Evolutionary conservation across 768 basidiomycete genomes (phyloP).

Genomic region (Cytidiella melzeri): DNA sequence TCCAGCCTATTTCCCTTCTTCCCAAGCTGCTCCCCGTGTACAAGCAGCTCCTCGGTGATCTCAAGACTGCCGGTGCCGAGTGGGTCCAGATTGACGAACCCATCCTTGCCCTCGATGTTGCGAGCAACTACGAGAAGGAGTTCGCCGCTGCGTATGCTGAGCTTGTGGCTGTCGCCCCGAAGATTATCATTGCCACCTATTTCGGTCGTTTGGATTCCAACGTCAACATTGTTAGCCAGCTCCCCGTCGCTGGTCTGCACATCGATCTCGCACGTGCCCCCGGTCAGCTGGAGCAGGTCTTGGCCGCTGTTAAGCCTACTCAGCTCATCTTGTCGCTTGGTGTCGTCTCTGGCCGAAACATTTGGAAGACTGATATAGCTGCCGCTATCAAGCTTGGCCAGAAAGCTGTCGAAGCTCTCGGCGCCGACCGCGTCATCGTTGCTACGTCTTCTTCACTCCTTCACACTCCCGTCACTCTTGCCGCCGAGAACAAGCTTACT

Average conservation of each 20-base stretch:
- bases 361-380: conserved; percentile 96
- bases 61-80: conserved; percentile 90
- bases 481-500: conserved; percentile 86
- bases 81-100: conserved; percentile 98
- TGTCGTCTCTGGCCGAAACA: conserved; percentile 95
- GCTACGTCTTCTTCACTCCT: conserved; percentile 97
- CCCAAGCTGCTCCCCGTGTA: conserved; percentile 88
- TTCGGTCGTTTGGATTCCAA: conserved; percentile 95
- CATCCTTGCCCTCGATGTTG: conserved; percentile 86
- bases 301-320: conserved; percentile 81
- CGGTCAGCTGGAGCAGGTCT: conserved; percentile 74
- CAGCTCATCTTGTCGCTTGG: conserved; percentile 83
- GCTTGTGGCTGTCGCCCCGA: conserved; percentile 77
- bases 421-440: conserved; percentile 82
- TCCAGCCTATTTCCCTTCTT: conserved; percentile 89
- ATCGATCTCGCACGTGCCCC: conserved; percentile 95
- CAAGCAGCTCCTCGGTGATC: conserved; percentile 79
- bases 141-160: conserved; percentile 77
- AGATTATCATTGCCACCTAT: conserved; percentile 93
- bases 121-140: conserved; percentile 68
- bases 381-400: conserved; percentile 77
- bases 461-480: conserved; percentile 95
- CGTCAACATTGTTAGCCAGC: conserved; percentile 80
- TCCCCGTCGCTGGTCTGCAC: conserved; percentile 91
- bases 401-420: conserved; percentile 79